Percentiles rank a stretch among this genome's conserved stretches.
Evolutionary conservation across 306 rosid species (phyloP).

Genomic region (Quercus rubra): DNA sequence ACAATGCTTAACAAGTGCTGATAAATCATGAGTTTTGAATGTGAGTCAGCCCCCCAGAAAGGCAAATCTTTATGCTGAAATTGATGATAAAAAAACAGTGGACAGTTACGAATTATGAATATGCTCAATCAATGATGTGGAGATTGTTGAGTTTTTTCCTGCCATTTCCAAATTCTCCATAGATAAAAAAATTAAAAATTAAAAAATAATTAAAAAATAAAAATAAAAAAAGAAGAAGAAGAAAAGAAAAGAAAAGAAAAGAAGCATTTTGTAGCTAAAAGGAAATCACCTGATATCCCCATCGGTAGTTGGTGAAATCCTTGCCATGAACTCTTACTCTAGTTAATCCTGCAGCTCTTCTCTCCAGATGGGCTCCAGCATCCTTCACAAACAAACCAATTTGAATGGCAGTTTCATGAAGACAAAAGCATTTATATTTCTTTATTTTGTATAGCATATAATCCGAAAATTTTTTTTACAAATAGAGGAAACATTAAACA

Average conservation of each 20-base stretch:
- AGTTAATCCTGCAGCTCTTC: slow-evolving; percentile 49
- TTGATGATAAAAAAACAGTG: background rate
- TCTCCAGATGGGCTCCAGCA: slow-evolving; percentile 74
- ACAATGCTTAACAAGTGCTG: no score
- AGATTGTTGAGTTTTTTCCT: background rate
- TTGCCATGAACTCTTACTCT: slow-evolving; percentile 41
- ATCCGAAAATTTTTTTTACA: background rate
- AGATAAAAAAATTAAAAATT: no score
- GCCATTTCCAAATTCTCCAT: no score
- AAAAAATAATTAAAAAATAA: no score
- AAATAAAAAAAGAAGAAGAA: no score
- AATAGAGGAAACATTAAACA: background rate
- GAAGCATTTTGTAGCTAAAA: slow-evolving; percentile 7
- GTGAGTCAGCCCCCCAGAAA: no score
- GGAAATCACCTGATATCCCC: slow-evolving; percentile 81
- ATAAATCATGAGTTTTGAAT: no score
- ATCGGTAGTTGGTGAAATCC: slow-evolving; percentile 39
- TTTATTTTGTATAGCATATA: background rate
- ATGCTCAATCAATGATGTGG: background rate
- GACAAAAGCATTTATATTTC: background rate
- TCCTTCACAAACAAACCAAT: slow-evolving; percentile 45
- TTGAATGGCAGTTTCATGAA: background rate
- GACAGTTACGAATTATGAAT: background rate
- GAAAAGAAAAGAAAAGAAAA: background rate
- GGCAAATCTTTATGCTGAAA: background rate